Conservation (phyloP, 2,329 filamentous ascomycete genomes). For the Dactylellina leptospora region DNA sequence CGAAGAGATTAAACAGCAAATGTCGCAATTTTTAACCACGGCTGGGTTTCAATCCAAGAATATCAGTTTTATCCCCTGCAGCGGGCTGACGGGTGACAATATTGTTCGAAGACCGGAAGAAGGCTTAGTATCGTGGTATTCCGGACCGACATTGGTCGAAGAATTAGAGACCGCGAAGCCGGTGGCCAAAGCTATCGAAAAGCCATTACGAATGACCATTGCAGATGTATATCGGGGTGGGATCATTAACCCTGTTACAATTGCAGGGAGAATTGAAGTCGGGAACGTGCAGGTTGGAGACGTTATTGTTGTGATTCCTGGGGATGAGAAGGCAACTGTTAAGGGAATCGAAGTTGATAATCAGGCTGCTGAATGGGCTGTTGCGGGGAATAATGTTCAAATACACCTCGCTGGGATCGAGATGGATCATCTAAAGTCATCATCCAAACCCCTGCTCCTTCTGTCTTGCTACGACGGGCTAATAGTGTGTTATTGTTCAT, state of each 20-base stretch:
- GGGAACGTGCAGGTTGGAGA: constrained; percentile 88
- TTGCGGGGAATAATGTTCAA: constrained; percentile 86
- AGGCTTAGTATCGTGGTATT: constrained; percentile 74
- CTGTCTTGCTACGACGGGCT: not conserved
- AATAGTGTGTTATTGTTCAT: no score
- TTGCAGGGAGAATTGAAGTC: constrained; percentile 84
- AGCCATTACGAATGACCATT: constrained; percentile 85
- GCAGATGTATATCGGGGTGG: constrained; percentile 85
- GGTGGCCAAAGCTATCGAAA: constrained; percentile 73
- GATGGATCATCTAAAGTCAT: constrained; percentile 72
- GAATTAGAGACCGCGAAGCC: constrained; percentile 86
- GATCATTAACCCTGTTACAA: constrained; percentile 80
- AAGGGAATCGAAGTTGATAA: constrained; percentile 82
- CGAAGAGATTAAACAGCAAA: constrained; percentile 82
- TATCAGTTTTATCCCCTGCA: constrained; percentile 86
- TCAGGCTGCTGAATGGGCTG: constrained; percentile 81
- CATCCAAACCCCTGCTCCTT: not conserved
- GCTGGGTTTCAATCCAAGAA: constrained; percentile 85
- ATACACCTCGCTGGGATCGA: constrained; percentile 89
- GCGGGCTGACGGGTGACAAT: constrained; percentile 88
- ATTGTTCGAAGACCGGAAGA: constrained; percentile 71
- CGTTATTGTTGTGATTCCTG: constrained; percentile 78
- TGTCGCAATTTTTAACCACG: constrained; percentile 80
- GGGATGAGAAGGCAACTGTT: constrained; percentile 79
- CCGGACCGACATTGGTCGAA: constrained; percentile 78